Base-by-base conservation (phyloP, 495 filamentous ascomycete genomes). In the Parathielavia hyrcaniae region DNA sequence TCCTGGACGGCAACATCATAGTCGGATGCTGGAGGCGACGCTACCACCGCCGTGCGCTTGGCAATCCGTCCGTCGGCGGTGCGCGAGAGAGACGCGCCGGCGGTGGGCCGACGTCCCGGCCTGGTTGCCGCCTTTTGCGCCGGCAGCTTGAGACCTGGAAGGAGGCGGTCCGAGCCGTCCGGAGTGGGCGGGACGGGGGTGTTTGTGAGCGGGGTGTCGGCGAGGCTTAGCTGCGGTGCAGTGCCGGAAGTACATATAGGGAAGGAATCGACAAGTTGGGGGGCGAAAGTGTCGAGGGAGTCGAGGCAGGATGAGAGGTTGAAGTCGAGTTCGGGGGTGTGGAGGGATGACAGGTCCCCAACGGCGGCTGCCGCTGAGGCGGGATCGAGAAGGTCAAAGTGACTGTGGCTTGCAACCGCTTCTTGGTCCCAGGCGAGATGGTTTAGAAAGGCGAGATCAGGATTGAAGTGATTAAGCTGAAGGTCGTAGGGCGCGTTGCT, bases 131-230 rank as follows among this genome's bases (percentile, higher is more conserved):
- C n/a, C 19, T 32, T 46, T 4, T 43, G 16, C 11, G 39, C 19
- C 6, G 60, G 55, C 41, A 62, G 47, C 50, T 54, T 58, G 53
- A 62, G 50, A 13, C 60, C 60, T 14, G 55, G 60, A 14, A 54
- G 12, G 30, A 62, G 36, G n/a, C n/a, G n/a, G 19, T 9, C 30
- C 0, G 44, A 9, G 30, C 32, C 50, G 41, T 48, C 43, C 23
- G 50, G 55, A 39, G 48, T 50, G 26, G 43, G 26, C 10, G 54
- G 17, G 17, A 30, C 12, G 12, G 55, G 49, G 10, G 55, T 58
- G 38, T 17, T 52, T 17, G 11, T 45, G 40, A 58, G n/a, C 9
- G 60, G 50, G 22, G 55, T 49, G 4, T 22, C 41, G 1, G 38
- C 32, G 1, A 35, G 36, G 43, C 23, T 47, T 34, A 48, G n/a